Evolutionary conservation across 202 grass and related monocot species (phyloP).

Genomic region (Zizania palustris): DNA sequence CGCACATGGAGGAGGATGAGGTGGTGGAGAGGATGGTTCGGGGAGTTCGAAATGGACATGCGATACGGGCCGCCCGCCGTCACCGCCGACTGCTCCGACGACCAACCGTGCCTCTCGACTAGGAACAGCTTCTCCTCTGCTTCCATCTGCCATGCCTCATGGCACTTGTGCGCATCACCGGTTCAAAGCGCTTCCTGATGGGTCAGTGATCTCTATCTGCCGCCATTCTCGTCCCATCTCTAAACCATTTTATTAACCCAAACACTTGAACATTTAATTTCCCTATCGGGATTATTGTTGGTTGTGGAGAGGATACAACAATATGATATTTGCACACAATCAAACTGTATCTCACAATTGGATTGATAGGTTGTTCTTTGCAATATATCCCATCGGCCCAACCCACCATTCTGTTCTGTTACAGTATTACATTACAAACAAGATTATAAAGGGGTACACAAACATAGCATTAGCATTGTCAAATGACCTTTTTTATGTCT

Average conservation of each 20-base stretch:
- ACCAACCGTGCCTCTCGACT: constrained; percentile 47
- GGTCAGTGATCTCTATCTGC: neutral
- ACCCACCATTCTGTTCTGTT: neutral
- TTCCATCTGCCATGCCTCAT: constrained; percentile 23
- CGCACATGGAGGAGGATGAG: neutral
- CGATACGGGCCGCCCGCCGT: constrained; percentile 59
- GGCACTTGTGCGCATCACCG: neutral
- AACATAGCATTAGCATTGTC: constrained; percentile 39
- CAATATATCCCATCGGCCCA: neutral
- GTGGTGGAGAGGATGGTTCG: constrained; percentile 42
- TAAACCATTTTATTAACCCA: neutral
- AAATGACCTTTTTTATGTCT: constrained; percentile 32
- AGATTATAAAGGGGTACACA: constrained; percentile 26
- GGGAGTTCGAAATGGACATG: constrained; percentile 80
- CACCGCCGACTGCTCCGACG: constrained; percentile 36
- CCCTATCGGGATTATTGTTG: neutral
- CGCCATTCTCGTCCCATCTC: no score
- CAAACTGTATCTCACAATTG: neutral
- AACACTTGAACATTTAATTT: neutral
- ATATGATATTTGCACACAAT: no score
- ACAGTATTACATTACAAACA: constrained; percentile 31
- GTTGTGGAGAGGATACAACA: neutral
- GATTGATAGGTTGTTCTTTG: neutral
- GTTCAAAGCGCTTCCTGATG: neutral
- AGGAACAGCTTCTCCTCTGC: neutral